Evolutionary conservation across 805 yeast genomes (phyloP).

Genomic region (Sporopachydermia lactativora): DNA sequence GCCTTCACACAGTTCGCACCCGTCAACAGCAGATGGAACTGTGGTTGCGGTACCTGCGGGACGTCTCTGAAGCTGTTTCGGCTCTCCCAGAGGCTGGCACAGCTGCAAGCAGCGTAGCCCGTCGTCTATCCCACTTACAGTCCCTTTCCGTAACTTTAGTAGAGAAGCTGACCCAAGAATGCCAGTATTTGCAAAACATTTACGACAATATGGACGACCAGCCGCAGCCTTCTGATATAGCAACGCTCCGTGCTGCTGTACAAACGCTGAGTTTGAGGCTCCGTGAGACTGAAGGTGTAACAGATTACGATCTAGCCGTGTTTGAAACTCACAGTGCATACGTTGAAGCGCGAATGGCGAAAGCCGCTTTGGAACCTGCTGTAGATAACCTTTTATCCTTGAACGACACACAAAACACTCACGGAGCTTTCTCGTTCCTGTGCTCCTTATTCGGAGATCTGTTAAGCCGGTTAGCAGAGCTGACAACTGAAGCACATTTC

Average conservation of each 20-base stretch:
- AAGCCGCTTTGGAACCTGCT: conserved; percentile 3
- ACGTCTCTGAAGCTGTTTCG: not conserved
- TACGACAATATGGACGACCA: conserved; percentile 2
- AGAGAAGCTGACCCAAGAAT: conserved; percentile 5
- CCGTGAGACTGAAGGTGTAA: conserved; percentile 10
- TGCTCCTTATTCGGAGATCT: conserved; percentile 3
- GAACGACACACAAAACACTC: not conserved
- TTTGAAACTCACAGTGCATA: conserved; percentile 8
- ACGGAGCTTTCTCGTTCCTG: conserved; percentile 3
- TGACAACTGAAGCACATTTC: not conserved
- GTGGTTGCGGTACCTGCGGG: conserved; percentile 2
- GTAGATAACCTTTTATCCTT: not conserved
- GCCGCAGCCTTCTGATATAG: conserved; percentile 3
- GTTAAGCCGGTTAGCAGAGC: conserved; percentile 2
- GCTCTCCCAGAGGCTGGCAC: not conserved
- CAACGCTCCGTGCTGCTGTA: conserved; percentile 6
- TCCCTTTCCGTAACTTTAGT: not conserved
- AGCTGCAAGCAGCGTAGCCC: not conserved
- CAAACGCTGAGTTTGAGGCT: conserved; percentile 6
- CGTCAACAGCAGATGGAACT: conserved; percentile 5
- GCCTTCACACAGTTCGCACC: conserved; percentile 4
- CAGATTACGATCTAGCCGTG: conserved; percentile 6
- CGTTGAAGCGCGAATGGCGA: conserved; percentile 5
- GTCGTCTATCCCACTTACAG: not conserved
- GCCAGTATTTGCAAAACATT: conserved; percentile 4